Percentiles rank a stretch among this genome's conserved stretches.
These are phyloP conservation scores for Rhizomucor pusillus DNA, from an alignment of 371 early-diverging fungal species.

Conservation along the genomic window DNA sequence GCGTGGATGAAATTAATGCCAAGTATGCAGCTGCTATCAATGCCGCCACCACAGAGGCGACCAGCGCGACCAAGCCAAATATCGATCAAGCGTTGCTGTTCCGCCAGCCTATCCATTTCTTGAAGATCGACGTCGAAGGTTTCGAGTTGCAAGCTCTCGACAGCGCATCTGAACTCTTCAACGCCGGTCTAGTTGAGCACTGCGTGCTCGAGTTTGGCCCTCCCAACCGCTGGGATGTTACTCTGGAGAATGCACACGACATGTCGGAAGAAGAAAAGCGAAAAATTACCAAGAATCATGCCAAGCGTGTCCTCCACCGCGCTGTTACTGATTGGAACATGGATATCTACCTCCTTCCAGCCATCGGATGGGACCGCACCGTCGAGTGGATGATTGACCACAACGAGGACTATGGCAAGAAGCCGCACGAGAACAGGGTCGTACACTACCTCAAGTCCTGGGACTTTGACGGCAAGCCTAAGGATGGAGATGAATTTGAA, in stretches of 20 bases:
- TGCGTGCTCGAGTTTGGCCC: slow-evolving; percentile 46
- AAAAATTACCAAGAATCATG: slow-evolving; percentile 14
- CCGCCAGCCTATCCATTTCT: slow-evolving; percentile 43
- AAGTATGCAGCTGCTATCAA: slow-evolving; percentile 25
- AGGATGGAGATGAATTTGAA: slow-evolving; percentile 44
- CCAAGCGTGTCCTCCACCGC: slow-evolving; percentile 11
- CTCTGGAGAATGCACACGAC: slow-evolving; percentile 16
- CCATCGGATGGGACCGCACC: slow-evolving; percentile 38
- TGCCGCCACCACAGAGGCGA: not conserved
- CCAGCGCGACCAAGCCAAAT: too few species aligned
- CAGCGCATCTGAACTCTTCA: slow-evolving; percentile 34
- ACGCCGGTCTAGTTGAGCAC: slow-evolving; percentile 38
- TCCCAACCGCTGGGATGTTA: slow-evolving; percentile 44
- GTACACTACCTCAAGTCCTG: slow-evolving; percentile 37
- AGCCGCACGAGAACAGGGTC: slow-evolving; percentile 21
- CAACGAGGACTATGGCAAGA: slow-evolving; percentile 23
- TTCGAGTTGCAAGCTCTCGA: slow-evolving; percentile 43
- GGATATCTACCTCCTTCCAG: slow-evolving; percentile 41
- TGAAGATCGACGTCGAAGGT: slow-evolving; percentile 51
- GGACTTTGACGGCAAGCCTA: slow-evolving; percentile 40
- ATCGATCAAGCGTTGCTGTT: slow-evolving; percentile 23
- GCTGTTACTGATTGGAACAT: slow-evolving; percentile 29
- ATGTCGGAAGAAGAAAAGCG: slow-evolving; percentile 18
- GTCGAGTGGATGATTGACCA: slow-evolving; percentile 32
- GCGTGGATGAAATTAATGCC: slow-evolving; percentile 22